Evolutionary conservation across 2,329 filamentous ascomycete species (phyloP).

Genomic region (Penicillium glabrum): DNA sequence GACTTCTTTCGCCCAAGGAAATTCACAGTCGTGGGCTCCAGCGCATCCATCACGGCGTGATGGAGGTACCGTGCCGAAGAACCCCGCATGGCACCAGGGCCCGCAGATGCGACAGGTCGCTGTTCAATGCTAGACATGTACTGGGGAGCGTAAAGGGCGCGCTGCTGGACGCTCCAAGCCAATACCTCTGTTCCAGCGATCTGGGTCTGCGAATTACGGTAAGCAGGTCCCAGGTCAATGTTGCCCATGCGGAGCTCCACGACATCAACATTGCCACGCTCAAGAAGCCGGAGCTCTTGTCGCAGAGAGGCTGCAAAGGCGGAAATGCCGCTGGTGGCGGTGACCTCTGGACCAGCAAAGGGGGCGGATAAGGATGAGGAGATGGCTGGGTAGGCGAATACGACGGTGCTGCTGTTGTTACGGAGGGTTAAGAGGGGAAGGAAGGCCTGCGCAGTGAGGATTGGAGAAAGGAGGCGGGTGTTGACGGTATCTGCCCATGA

Average conservation of each 20-base stretch:
- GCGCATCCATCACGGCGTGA: slow-evolving; percentile 84
- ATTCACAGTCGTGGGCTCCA: slow-evolving; percentile 54
- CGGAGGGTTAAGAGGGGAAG: slow-evolving; percentile 72
- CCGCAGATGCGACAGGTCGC: slow-evolving; percentile 38
- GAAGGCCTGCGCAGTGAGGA: slow-evolving; percentile 85
- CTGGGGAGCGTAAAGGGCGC: slow-evolving; percentile 49
- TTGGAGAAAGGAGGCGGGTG: slow-evolving; percentile 84
- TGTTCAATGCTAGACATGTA: slow-evolving; percentile 47
- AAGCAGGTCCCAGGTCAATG: slow-evolving; percentile 74
- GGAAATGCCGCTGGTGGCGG: slow-evolving; percentile 80
- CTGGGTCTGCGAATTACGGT: slow-evolving; percentile 44
- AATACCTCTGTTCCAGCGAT: slow-evolving; percentile 54
- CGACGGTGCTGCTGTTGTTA: slow-evolving; percentile 49
- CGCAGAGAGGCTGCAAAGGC: slow-evolving; percentile 80
- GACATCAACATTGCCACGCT: slow-evolving; percentile 63
- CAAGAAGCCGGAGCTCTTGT: slow-evolving; percentile 73
- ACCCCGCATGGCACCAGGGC: slow-evolving; percentile 52
- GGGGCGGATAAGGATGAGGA: slow-evolving; percentile 46
- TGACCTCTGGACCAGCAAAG: slow-evolving; percentile 71
- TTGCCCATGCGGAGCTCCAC: slow-evolving; percentile 88
- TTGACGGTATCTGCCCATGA: slow-evolving; percentile 89
- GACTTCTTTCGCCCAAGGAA: slow-evolving; percentile 39
- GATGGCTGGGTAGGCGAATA: slow-evolving; percentile 47
- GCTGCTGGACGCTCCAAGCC: slow-evolving; percentile 58
- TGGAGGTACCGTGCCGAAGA: slow-evolving; percentile 77